Evolutionary conservation across 129 eudicot species (phyloP), one percentile per base, ranked within the genome.

Genomic region (Daucus carota): DNA sequence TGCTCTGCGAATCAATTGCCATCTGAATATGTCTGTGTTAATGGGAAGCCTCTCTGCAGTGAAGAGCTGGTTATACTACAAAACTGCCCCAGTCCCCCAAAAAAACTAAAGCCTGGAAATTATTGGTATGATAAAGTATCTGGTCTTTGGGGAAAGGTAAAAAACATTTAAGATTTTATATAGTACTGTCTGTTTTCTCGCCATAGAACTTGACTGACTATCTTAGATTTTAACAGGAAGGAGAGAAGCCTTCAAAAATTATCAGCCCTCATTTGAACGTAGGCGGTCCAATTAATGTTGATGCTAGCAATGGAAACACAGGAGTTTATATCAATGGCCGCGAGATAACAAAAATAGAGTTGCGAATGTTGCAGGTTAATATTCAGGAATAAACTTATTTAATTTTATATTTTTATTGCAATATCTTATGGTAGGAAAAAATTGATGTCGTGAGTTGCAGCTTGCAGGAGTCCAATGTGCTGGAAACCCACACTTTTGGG

Each of bases 61-160:
- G 96, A 95, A 22, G 99, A 95, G 83, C 86, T 95, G 22, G 70
- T 81, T 11, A 63, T 85, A 73, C 79, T 95, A 75, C 99, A 95
- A 78, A 81, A 85, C 84, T 95, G 99, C 80, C 73, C 85, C 20
- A 92, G 86, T 81, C 99, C 99, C 72, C 99, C 97, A 33, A 95
- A 89, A 83, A 95, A 88, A 84, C 88, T 91, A 20, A 95, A 89
- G 80, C 99, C 99, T 0, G 99, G 99, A 59, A 91, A 88, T 38
- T 95, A 91, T 88, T 95, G 99, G 99, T 95, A 95, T 74, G 99
- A 95, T 85, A 95, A 91, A 89, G 99, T 91, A 73, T 95, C 99
- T 22, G 99, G 99, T 80, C 97, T 95, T 81, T 95, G 99, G 99
- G 99, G 99, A 83, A 95, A 95, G 97, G 99, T 94, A 81, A 81